These are phyloP conservation scores for Knoxdaviesia capensis DNA, from an alignment of 2,329 filamentous ascomycete genomes.

Conservation along the genomic window DNA sequence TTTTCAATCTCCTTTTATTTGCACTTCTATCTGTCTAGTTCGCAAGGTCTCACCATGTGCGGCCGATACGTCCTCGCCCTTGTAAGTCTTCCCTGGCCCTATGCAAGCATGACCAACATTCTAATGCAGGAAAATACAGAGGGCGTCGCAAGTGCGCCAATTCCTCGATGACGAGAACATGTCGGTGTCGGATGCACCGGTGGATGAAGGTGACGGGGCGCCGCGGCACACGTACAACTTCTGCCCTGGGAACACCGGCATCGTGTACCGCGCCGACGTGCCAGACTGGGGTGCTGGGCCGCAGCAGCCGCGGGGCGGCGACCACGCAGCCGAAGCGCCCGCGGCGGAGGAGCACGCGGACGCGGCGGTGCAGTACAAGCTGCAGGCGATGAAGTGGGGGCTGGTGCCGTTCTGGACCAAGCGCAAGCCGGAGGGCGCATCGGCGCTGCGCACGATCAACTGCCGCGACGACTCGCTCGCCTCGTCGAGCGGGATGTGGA, in stretches of 20 bases:
- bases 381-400: conserved; percentile 94
- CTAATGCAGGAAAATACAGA: conserved; percentile 22
- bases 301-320: conserved; percentile 7
- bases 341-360: background rate
- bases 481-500: conserved; percentile 70
- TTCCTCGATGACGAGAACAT: conserved; percentile 58
- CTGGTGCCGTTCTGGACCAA: conserved; percentile 89
- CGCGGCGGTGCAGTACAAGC: conserved; percentile 41
- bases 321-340: background rate
- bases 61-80: conserved; percentile 16
- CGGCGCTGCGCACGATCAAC: conserved; percentile 79
- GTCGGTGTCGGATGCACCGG: conserved; percentile 49
- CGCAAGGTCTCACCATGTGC: conserved; percentile 11
- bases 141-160: conserved; percentile 54
- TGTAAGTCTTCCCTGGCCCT: conserved; percentile 8
- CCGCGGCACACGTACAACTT: conserved; percentile 77
- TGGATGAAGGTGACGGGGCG: conserved; percentile 40
- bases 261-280: conserved; percentile 66
- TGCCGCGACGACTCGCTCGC: conserved; percentile 76
- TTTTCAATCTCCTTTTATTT: background rate
- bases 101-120: conserved; percentile 10
- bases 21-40: background rate
- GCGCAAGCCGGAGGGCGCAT: conserved; percentile 55
- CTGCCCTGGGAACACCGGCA: conserved; percentile 66
- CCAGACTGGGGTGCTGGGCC: conserved; percentile 37